Evolutionary conservation across 306 rosid species (phyloP).

Genomic region (Dalbergia cultrata): DNA sequence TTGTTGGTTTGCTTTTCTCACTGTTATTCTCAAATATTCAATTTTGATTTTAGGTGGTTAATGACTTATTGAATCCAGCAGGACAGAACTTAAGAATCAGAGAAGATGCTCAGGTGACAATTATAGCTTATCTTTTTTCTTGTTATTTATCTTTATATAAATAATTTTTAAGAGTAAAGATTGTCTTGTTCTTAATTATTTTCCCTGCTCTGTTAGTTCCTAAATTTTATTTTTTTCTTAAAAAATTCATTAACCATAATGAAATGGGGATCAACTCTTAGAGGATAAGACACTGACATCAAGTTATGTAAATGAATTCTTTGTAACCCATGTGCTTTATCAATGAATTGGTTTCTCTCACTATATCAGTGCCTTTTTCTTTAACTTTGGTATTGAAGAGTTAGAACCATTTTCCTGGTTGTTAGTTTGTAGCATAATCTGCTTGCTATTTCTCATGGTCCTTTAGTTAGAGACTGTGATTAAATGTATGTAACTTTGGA

Average conservation of each 20-base stretch:
- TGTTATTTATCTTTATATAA: constrained; percentile 28
- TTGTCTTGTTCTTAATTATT: constrained; percentile 26
- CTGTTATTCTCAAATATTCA: constrained; percentile 27
- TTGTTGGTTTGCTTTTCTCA: constrained; percentile 38
- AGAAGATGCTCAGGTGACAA: constrained; percentile 94
- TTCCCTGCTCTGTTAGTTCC: constrained; percentile 12
- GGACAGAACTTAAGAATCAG: constrained; percentile 98
- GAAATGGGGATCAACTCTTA: constrained; percentile 29
- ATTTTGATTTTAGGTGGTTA: constrained; percentile 83
- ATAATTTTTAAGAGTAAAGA: constrained; percentile 14
- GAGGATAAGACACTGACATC: constrained; percentile 7
- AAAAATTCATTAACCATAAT: constrained; percentile 27
- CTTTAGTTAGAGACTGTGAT: no score
- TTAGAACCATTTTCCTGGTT: no score
- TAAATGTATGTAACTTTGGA: no score
- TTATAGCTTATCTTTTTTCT: constrained; percentile 34
- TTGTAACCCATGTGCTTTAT: background rate
- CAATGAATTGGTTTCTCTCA: no score
- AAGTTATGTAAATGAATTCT: background rate
- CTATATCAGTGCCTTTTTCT: no score
- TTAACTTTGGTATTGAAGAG: no score
- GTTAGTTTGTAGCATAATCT: no score
- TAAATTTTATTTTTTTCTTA: constrained; percentile 16
- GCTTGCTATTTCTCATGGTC: no score
- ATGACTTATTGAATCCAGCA: constrained; percentile 95